These are phyloP conservation scores for Endothia cerciana DNA, from an alignment of 2,329 filamentous ascomycete genomes.

Conservation along the genomic window DNA sequence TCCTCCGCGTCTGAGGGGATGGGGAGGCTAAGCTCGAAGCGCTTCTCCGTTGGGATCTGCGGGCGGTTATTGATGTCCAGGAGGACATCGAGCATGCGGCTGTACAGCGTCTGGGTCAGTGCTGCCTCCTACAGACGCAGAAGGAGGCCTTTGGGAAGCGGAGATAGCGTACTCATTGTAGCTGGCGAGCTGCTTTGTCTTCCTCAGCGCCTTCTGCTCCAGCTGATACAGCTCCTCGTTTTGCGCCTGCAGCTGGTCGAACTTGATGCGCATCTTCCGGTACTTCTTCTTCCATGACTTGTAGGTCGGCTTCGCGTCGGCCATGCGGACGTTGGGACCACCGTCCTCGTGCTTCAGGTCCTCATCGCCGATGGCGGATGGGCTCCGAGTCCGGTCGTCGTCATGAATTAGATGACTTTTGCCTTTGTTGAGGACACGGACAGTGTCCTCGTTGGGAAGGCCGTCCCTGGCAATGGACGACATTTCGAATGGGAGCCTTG, in stretches of 20 bases:
- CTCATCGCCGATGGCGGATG: constrained; percentile 30
- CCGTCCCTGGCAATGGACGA: constrained; percentile 23
- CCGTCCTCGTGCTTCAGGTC: constrained; percentile 49
- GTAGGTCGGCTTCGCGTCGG: constrained; percentile 57
- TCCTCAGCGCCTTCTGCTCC: constrained; percentile 79
- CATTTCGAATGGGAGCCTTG: background rate
- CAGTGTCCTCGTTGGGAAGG: constrained; percentile 15
- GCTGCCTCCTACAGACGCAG: constrained; percentile 28
- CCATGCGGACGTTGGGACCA: constrained; percentile 39
- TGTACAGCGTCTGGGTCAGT: constrained; percentile 43
- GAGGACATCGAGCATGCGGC: constrained; percentile 85
- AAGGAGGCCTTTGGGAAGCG: background rate
- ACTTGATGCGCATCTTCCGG: constrained; percentile 81
- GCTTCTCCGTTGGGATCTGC: constrained; percentile 74
- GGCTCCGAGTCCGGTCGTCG: constrained; percentile 32
- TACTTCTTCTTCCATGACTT: constrained; percentile 92
- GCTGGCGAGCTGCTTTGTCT: constrained; percentile 81
- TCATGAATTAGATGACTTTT: constrained; percentile 26
- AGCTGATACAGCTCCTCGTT: constrained; percentile 82
- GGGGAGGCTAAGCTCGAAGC: constrained; percentile 69
- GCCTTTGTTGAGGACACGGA: constrained; percentile 9
- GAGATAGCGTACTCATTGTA: constrained; percentile 79
- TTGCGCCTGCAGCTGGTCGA: constrained; percentile 77
- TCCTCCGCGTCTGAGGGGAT: constrained; percentile 49
- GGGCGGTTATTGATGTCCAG: constrained; percentile 86